phyloP scores from a whole-genome alignment of 805 yeast species.

The Candida orba region DNA sequence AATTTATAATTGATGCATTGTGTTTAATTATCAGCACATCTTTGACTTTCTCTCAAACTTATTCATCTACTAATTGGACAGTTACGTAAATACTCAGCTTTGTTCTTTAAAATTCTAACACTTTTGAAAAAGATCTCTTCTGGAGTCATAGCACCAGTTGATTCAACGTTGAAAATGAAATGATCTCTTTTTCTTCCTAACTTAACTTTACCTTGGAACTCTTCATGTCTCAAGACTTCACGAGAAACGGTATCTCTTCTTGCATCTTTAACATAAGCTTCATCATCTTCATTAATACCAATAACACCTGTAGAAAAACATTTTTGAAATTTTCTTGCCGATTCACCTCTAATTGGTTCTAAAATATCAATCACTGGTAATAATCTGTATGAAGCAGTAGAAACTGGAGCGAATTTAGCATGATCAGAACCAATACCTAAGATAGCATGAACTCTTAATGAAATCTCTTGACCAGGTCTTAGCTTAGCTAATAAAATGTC shows the following conservation, averaged over 20 bases:
- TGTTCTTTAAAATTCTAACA: conserved; percentile 76
- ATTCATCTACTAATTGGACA: conserved; percentile 59
- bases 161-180: conserved; percentile 89
- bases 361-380: conserved; percentile 79
- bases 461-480: conserved; percentile 95
- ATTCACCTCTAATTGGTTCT: conserved; percentile 66
- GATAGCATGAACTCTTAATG: conserved; percentile 82
- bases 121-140: conserved; percentile 92
- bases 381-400: conserved; percentile 92
- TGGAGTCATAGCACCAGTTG: conserved; percentile 95
- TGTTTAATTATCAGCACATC: too few species aligned
- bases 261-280: conserved; percentile 80
- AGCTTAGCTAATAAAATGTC: conserved; percentile 85
- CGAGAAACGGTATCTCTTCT: conserved; percentile 95
- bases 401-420: conserved; percentile 95
- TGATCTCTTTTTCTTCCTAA: conserved; percentile 89
- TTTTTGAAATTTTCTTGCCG: conserved; percentile 71
- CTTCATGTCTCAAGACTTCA: conserved; percentile 90
- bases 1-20: not conserved
- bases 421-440: conserved; percentile 92
- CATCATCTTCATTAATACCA: conserved; percentile 56
- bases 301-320: conserved; percentile 95
- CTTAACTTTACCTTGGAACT: conserved; percentile 82
- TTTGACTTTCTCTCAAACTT: too few species aligned
- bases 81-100: conserved; percentile 70